Evolutionary conservation across 2,329 filamentous ascomycete species (phyloP).

Genomic region (Whalleya microplaca): DNA sequence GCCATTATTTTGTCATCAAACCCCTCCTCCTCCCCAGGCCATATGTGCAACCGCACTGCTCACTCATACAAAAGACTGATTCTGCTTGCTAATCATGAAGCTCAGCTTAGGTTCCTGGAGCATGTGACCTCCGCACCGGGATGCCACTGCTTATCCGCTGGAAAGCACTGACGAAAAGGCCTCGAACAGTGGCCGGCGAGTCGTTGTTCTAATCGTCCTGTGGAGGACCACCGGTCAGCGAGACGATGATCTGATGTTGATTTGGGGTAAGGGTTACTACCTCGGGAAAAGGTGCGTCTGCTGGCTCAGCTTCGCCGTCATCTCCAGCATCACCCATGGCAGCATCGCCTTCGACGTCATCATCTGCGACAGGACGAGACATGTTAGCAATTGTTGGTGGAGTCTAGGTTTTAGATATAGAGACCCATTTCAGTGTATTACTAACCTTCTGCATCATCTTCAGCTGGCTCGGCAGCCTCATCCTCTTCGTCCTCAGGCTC

Average conservation of each 20-base stretch:
- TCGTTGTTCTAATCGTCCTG: conserved; percentile 37
- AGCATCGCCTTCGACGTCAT: conserved; percentile 22
- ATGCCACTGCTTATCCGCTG: conserved; percentile 31
- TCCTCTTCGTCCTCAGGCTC: conserved; percentile 32
- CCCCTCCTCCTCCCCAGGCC: background rate
- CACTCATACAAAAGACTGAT: conserved; percentile 1
- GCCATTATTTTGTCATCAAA: conserved; percentile 15
- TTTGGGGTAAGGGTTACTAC: conserved; percentile 19
- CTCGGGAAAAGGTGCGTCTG: conserved; percentile 21
- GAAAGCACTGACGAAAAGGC: conserved; percentile 30
- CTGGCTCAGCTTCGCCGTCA: conserved; percentile 23
- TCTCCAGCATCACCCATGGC: conserved; percentile 28
- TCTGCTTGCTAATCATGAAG: background rate
- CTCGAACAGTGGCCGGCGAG: conserved; percentile 24
- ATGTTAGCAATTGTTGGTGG: conserved; percentile 8
- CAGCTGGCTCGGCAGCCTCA: conserved; percentile 23
- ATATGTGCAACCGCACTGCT: conserved; percentile 1
- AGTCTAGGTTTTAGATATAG: conserved; percentile 2
- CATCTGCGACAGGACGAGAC: conserved; percentile 5
- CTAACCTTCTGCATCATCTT: conserved; percentile 29
- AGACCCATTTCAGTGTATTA: background rate
- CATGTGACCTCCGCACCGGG: conserved; percentile 11
- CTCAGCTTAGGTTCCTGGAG: conserved; percentile 8
- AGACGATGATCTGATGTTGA: conserved; percentile 4
- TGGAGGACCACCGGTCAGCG: conserved; percentile 36